phyloP scores from a whole-genome alignment of 78 protist genomes.

The Anaeramoeba ignava region DNA sequence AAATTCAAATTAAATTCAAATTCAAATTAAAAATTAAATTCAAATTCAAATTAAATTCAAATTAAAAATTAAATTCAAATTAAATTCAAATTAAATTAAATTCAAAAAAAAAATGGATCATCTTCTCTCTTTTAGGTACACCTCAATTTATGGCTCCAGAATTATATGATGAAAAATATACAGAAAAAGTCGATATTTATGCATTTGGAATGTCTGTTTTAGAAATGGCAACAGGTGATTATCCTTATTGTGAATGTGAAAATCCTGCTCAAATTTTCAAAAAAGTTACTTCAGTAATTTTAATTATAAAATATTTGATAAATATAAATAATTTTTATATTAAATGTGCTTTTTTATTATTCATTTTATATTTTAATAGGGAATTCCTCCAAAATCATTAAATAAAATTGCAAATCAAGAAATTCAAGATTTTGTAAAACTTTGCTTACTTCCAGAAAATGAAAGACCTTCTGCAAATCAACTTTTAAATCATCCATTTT shows the following conservation, averaged over 20 bases:
- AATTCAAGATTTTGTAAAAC: conserved; percentile 20
- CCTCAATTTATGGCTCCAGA: conserved; percentile 94
- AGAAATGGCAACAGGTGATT: conserved; percentile 59
- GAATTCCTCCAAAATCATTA: conserved; percentile 24
- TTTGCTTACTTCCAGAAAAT: too few species aligned
- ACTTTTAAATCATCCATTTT: too few species aligned
- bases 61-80: too few species aligned
- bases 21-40: too few species aligned
- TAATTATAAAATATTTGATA: too few species aligned
- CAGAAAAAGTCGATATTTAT: conserved; percentile 70
- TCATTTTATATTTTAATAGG: conserved; percentile 7
- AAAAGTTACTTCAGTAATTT: conserved; percentile 27
- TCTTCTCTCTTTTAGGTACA: too few species aligned
- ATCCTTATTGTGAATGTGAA: conserved; percentile 73
- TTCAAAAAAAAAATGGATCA: too few species aligned
- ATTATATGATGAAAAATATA: conserved; percentile 62
- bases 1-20: too few species aligned
- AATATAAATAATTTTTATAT: too few species aligned
- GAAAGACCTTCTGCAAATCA: too few species aligned
- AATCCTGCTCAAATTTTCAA: conserved; percentile 52
- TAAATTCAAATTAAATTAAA: too few species aligned
- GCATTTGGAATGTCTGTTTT: conserved; percentile 83
- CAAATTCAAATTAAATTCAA: too few species aligned
- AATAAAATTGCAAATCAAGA: conserved; percentile 11
- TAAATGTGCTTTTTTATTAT: neutral